These are phyloP conservation scores for Actinomucor elegans DNA, from an alignment of 371 early-diverging fungal species.

Conservation along the genomic window DNA sequence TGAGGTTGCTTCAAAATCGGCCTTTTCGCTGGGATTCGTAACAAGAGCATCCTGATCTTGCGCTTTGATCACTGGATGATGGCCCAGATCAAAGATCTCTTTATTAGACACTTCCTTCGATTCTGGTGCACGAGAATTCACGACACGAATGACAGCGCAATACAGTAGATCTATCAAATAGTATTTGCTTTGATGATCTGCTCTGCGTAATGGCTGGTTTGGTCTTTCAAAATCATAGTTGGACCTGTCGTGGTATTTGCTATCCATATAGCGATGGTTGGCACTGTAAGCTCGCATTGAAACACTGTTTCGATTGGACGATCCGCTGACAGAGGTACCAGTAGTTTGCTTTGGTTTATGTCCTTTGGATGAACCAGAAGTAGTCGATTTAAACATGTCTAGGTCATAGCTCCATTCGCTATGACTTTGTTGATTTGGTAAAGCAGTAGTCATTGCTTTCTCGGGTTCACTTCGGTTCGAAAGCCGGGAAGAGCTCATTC, in stretches of 20 bases:
- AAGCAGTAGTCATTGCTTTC: background rate
- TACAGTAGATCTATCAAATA: slow-evolving; percentile 14
- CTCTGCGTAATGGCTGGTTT: background rate
- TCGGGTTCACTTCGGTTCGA: slow-evolving; percentile 19
- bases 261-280: slow-evolving; percentile 19
- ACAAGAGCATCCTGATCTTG: background rate
- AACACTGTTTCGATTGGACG: slow-evolving; percentile 23
- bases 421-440: background rate
- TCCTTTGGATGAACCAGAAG: slow-evolving; percentile 12
- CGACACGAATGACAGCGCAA: slow-evolving; percentile 37
- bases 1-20: background rate
- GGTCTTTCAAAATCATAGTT: slow-evolving; percentile 2
- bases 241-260: too few species aligned
- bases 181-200: slow-evolving; percentile 10
- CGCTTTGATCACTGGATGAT: background rate
- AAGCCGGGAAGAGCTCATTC: slow-evolving; percentile 4
- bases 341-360: background rate
- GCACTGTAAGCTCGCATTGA: slow-evolving; percentile 19
- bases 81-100: slow-evolving; percentile 9
- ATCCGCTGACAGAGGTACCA: slow-evolving; percentile 21
- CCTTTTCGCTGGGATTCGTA: background rate
- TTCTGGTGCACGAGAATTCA: slow-evolving; percentile 36
- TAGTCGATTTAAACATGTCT: slow-evolving; percentile 9
- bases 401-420: slow-evolving; percentile 23
- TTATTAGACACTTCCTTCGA: slow-evolving; percentile 6